Conservation (phyloP, 78 protist genomes). For the Planoprotostelium fungivorum region DNA sequence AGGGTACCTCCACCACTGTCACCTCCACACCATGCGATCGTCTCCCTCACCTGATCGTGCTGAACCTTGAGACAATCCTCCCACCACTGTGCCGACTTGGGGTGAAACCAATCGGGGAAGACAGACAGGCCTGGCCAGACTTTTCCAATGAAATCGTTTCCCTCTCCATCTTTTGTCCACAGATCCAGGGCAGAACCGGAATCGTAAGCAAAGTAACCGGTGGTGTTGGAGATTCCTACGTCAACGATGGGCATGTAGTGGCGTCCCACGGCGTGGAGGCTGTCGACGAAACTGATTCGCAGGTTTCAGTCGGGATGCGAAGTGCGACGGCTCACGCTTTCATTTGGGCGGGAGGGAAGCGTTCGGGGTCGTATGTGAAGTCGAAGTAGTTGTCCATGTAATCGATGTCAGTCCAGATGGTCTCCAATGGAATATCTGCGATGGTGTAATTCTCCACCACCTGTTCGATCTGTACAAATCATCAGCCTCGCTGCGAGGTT, state of each 20-base stretch:
- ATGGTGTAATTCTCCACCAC: conserved; percentile 39
- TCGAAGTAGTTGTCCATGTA: conserved; percentile 66
- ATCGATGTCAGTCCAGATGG: conserved; percentile 69
- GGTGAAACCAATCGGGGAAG: conserved; percentile 74
- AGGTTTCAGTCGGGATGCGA: too few relatives aligned
- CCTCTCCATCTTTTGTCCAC: neutral
- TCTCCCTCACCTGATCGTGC: neutral
- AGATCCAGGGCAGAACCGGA: neutral
- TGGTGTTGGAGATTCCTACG: conserved; percentile 58
- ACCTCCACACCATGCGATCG: neutral
- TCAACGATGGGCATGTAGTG: conserved; percentile 73
- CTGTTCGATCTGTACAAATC: conserved; percentile 17
- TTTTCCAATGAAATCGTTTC: conserved; percentile 21
- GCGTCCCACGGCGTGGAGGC: conserved; percentile 50
- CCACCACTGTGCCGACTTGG: conserved; percentile 57
- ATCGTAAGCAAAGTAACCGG: neutral
- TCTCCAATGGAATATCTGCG: conserved; percentile 66
- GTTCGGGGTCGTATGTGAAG: conserved; percentile 66
- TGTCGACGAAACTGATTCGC: too few relatives aligned
- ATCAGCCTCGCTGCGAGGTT: too few relatives aligned
- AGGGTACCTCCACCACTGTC: conserved; percentile 2
- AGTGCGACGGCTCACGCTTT: too few relatives aligned
- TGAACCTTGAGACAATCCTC: neutral
- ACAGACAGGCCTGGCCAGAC: conserved; percentile 82
- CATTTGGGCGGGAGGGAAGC: conserved; percentile 33